Evolutionary conservation across 2,329 filamentous ascomycete species (phyloP), one percentile per base, ranked within the genome.

Genomic region (Lasiodiplodia citricola): DNA sequence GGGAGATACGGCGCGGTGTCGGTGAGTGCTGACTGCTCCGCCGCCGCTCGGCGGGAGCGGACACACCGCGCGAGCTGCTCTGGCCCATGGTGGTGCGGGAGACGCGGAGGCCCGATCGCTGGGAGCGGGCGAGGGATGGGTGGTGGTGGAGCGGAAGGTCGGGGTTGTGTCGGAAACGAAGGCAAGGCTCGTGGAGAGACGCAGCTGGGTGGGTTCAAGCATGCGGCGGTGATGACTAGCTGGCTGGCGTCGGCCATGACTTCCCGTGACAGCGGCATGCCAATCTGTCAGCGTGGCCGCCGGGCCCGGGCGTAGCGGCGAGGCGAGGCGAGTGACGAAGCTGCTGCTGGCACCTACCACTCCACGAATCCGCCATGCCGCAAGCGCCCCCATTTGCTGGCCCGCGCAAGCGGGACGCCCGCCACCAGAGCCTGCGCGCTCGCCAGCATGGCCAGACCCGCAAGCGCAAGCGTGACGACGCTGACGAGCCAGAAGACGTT

Each of bases 21-120:
- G 72, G 70, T 71, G 74, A 70, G 75, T 75, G 65, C 65, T 47
- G 65, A 28, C 28, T 52, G 47, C 44, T 64, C 60, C 60, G 60
- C 60, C 60, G 60, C 60, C 55, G 57, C 66, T 72, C 69, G 44
- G 72, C 72, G 68, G 72, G 70, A 55, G 74, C 73, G 41, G 73
- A 56, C 70, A 72, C 69, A 70, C 73, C 74, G 72, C 75, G 73
- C 25, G 80, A 80, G 71, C 73, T 76, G 71, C 76, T 75, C 75
- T 79, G 79, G 69, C 79, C 79, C 79, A 81, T 81, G 64, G 68
- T 74, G 68, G 70, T 67, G 69, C 72, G 70, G 71, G 71, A 70
- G 71, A 74, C 70, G 69, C 68, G 58, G 68, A 57, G 62, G 70
- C 69, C 68, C 70, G 71, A 44, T 56, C 64, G 25, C 51, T 44